Evolutionary conservation across 2,329 filamentous ascomycete genomes (phyloP).

Genomic region (Colletotrichum tabaci): DNA sequence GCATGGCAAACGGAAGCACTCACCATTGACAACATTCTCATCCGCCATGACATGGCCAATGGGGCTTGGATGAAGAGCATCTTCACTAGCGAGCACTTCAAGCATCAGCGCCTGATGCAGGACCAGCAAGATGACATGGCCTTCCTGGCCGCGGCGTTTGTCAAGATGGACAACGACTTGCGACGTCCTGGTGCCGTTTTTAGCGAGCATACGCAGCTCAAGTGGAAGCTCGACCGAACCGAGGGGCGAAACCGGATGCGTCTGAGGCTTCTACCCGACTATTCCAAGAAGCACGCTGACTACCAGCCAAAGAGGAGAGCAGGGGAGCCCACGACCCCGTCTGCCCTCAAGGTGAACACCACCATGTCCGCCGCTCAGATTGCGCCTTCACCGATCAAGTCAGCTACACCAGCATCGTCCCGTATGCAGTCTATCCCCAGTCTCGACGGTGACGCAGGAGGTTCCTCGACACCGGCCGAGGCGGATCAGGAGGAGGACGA

Average conservation of each 20-base stretch:
- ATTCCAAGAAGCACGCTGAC: constrained; percentile 75
- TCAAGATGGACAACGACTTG: constrained; percentile 84
- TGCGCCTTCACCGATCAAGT: constrained; percentile 43
- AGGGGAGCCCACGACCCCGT: constrained; percentile 36
- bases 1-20: constrained; percentile 82
- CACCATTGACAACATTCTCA: constrained; percentile 78
- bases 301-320: constrained; percentile 87
- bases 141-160: constrained; percentile 82
- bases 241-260: constrained; percentile 97
- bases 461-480: constrained; percentile 43
- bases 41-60: constrained; percentile 89
- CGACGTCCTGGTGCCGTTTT: constrained; percentile 87
- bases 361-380: constrained; percentile 32
- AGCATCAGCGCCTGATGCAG: constrained; percentile 89
- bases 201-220: constrained; percentile 73
- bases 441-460: constrained; percentile 34
- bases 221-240: constrained; percentile 95
- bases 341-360: constrained; percentile 44
- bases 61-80: constrained; percentile 97
- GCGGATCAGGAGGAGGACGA: constrained; percentile 47
- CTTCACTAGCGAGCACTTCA: constrained; percentile 90
- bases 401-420: constrained; percentile 45
- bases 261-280: constrained; percentile 86
- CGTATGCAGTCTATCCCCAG: constrained; percentile 44
- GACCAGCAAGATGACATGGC: constrained; percentile 92